Evolutionary conservation across 2,329 filamentous ascomycete species (phyloP), one percentile per base, ranked within the genome.

Genomic region (Aschersonia sp.): DNA sequence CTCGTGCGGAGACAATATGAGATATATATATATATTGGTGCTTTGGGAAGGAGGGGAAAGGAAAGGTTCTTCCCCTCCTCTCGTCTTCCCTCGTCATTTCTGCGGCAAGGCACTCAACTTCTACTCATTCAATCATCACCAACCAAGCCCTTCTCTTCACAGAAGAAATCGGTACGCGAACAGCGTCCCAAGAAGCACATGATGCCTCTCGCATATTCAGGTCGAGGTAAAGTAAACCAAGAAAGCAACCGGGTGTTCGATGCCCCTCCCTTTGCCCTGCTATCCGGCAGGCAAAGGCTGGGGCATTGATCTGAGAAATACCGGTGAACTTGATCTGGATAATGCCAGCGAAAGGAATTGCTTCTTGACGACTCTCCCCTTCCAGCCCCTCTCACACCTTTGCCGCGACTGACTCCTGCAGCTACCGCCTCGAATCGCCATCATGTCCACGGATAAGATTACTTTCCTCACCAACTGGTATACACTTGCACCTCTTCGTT

Each of bases 341-440:
- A 85, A 85, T 85, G 75, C 81, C 81, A 85, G 83, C 83, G 84
- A 82, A 86, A 86, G 83, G 79, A 86, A 78, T 82, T 86, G 83
- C 83, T 83, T 82, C 77, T 78, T 78, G 73, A 50, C 44, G 49
- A 46, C 43, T 20, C 44, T 30, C 30, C n/a, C 44, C 10, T 43
- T 20, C 40, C 28, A 20, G 3, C 28, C 40, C n/a, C 68, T 58
- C 53, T 64, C 62, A 63, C 59, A 50, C 49, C 29, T 45, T 44
- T 47, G 57, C 59, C 53, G 56, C 53, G 61, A 70, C 72, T 78
- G 64, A 78, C 70, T 59, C 55, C 52, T 54, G 58, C 60, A 78
- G 70, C 62, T 59, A 60, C 56, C 45, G 53, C 56, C 60, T 64
- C 68, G 63, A 69, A 63, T 61, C 64, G 58, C 62, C 28, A 29